Evolutionary conservation across 331 rosid genomes (phyloP), one percentile per base, ranked within the genome.

Genomic region (Pyracantha coccinea): DNA sequence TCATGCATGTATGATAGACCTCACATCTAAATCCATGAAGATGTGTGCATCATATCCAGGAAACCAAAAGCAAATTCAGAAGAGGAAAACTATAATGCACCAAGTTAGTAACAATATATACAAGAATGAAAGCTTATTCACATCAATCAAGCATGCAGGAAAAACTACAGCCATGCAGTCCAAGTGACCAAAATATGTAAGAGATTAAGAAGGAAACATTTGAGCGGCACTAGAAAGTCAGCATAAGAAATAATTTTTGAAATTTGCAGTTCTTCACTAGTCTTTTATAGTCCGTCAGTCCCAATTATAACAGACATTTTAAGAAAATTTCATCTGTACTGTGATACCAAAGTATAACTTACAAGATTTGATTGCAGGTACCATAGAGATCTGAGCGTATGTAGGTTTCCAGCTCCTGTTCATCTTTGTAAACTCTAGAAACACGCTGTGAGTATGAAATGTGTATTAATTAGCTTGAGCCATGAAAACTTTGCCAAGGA

Each of bases 341-440:
- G 55, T 16, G 58, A 68, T 72, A 79, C n/a, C 35, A 44, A 15
- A 33, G 63, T 31, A 44, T 41, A 32, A 59, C 87, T 85, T 87
- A 94, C 97, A 88, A 78, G 62, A 71, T 75, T 38, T 81, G 82
- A 83, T 78, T 83, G 88, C 86, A 87, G 85, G 78, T 84, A 32
- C 96, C 97, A 77, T 90, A 94, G 57, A 78, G 60, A 85, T 87
- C 85, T 38, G 99, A 94, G 41, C 91, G 90, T 71, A 92, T 83
- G 85, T 94, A 94, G 66, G 88, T 80, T 76, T 92, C 97, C 85
- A 92, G 80, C 80, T 92, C 93, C 50, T 75, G 79, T 83, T 94
- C 99, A 71, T 94, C 97, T 84, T 87, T 80, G 87, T 87, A 94
- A 74, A 94, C 81, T 84, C 62, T 84, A 77, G 88, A 87, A 67